Evolutionary conservation across 73 alveolate genomes (phyloP).

Genomic region (Urostyla sp.): DNA sequence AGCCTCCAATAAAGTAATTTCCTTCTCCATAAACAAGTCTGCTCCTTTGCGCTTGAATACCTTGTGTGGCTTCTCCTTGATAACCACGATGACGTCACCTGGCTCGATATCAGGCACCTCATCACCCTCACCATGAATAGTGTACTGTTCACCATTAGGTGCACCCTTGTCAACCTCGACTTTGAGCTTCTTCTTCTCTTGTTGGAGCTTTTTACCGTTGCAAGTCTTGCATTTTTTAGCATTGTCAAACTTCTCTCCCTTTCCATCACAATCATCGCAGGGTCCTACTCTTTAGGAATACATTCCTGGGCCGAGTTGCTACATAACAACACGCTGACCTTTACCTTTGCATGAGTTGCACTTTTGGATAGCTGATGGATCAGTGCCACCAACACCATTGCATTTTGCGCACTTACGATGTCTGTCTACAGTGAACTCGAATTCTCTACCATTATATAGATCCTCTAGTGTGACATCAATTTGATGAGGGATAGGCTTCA

Average conservation of each 20-base stretch:
- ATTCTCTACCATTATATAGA: constrained; percentile 83
- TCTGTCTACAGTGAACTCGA: constrained; percentile 80
- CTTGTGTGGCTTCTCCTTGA: constrained; percentile 82
- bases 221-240: constrained; percentile 92
- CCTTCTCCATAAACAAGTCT: constrained; percentile 85
- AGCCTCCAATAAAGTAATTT: constrained; percentile 89
- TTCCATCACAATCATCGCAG: constrained; percentile 93
- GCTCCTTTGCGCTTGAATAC: constrained; percentile 92
- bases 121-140: constrained; percentile 82
- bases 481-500: constrained; percentile 75
- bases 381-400: constrained; percentile 84
- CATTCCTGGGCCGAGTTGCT: constrained; percentile 86
- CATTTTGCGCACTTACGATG: constrained; percentile 88
- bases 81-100: constrained; percentile 81
- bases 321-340: constrained; percentile 84
- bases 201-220: constrained; percentile 81
- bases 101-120: constrained; percentile 82
- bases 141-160: constrained; percentile 88
- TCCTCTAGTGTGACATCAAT: constrained; percentile 86
- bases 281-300: constrained; percentile 74
- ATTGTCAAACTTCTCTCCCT: constrained; percentile 81
- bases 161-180: constrained; percentile 90
- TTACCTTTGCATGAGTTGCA: constrained; percentile 95
- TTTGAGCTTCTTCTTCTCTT: constrained; percentile 69
- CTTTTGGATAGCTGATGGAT: constrained; percentile 34